Conservation (phyloP, 179 eudicot species). For the Sideroxylon spinosum region DNA sequence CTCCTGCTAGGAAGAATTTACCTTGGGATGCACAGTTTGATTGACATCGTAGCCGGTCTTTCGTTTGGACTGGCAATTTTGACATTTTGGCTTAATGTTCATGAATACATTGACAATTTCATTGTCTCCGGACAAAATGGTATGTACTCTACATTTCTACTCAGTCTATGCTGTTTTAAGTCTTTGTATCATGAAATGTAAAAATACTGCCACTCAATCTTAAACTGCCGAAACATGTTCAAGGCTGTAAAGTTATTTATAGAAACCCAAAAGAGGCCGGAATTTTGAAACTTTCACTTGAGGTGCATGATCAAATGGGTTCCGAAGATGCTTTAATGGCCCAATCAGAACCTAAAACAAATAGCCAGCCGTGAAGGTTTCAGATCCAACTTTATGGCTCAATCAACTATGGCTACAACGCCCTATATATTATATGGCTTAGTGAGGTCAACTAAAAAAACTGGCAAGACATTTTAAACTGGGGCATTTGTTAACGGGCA, state of each 20-base stretch:
- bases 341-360: not conserved
- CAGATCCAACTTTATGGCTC: not conserved
- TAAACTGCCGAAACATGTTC: not conserved
- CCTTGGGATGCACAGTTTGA: slow-evolving; percentile 96
- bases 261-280: not conserved
- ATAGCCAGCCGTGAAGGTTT: not conserved
- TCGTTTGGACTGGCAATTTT: slow-evolving; percentile 60
- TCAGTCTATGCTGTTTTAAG: not conserved
- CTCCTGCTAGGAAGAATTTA: slow-evolving; percentile 77
- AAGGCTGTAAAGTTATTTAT: no score
- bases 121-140: slow-evolving; percentile 80
- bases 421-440: not conserved
- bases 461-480: not conserved
- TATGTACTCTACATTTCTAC: slow-evolving; percentile 21
- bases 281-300: not conserved
- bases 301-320: not conserved
- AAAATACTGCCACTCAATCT: not conserved
- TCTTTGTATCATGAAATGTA: not conserved
- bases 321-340: not conserved
- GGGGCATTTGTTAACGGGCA: not conserved
- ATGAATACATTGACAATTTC: slow-evolving; percentile 63
- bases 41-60: slow-evolving; percentile 78
- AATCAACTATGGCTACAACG: not conserved
- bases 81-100: slow-evolving; percentile 64
- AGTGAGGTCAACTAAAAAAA: not conserved